These are phyloP conservation scores for Exophiala viscosa DNA, from an alignment of 2,329 filamentous ascomycete species.

Conservation along the genomic window DNA sequence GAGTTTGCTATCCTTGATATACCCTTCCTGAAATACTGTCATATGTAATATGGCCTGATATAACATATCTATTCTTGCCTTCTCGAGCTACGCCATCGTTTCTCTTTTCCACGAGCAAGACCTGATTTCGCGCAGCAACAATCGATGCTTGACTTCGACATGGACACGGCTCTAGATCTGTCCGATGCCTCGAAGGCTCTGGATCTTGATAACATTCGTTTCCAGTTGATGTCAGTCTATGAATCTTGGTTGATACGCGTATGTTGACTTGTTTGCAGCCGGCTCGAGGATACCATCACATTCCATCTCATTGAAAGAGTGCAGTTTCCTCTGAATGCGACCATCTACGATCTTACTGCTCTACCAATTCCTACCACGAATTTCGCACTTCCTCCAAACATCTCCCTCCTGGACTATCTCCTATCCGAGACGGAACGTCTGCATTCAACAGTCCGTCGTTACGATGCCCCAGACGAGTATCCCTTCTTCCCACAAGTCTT, in stretches of 20 bases:
- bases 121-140: background rate
- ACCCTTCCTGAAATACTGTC: background rate
- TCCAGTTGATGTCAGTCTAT: slow-evolving; percentile 75
- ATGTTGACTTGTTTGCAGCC: slow-evolving; percentile 54
- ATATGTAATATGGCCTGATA: background rate
- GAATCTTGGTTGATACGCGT: background rate
- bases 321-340: slow-evolving; percentile 90
- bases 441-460: slow-evolving; percentile 89
- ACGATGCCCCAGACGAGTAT: slow-evolving; percentile 94
- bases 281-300: slow-evolving; percentile 94
- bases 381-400: slow-evolving; percentile 88
- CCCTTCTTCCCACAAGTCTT: slow-evolving; percentile 88
- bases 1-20: background rate
- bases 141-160: slow-evolving; percentile 39
- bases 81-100: background rate
- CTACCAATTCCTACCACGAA: slow-evolving; percentile 69
- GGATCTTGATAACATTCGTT: slow-evolving; percentile 87
- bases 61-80: background rate
- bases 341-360: slow-evolving; percentile 79
- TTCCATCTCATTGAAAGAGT: slow-evolving; percentile 95
- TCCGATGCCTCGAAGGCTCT: slow-evolving; percentile 79
- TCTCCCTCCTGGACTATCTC: slow-evolving; percentile 93
- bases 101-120: background rate
- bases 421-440: slow-evolving; percentile 83
- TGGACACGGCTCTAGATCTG: slow-evolving; percentile 89